Conservation (phyloP, 805 yeast genomes). For the Suhomyces faveliae region DNA sequence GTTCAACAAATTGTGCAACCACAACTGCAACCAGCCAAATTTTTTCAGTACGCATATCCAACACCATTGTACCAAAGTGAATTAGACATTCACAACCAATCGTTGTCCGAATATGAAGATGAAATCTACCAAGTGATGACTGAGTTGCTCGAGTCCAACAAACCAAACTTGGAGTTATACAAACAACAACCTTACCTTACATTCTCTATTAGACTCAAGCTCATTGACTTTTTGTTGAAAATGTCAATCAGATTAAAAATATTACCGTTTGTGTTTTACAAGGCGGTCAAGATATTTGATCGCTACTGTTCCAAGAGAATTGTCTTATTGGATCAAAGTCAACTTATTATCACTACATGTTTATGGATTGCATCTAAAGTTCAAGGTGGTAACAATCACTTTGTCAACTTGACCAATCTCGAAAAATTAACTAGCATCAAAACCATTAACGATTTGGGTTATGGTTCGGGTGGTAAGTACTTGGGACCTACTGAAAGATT, state of each 20-base stretch:
- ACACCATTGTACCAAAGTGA: constrained; percentile 50
- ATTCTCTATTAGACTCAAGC: constrained; percentile 66
- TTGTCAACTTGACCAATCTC: constrained; percentile 44
- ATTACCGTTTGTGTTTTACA: constrained; percentile 64
- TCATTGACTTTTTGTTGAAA: constrained; percentile 80
- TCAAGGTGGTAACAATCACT: constrained; percentile 72
- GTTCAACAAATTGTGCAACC: background rate
- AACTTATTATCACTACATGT: constrained; percentile 86
- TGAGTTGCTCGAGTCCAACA: constrained; percentile 31
- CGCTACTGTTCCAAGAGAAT: constrained; percentile 87
- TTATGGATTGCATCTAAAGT: constrained; percentile 90
- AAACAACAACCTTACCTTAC: constrained; percentile 86
- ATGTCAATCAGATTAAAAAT: constrained; percentile 61
- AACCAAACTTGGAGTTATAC: constrained; percentile 57
- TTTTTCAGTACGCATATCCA: constrained; percentile 51
- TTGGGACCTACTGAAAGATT: constrained; percentile 72
- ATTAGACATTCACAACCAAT: constrained; percentile 43
- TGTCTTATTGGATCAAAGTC: constrained; percentile 82
- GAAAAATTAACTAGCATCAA: constrained; percentile 22
- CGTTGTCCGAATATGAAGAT: constrained; percentile 49
- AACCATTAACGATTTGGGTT: constrained; percentile 39
- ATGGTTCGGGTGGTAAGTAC: constrained; percentile 56
- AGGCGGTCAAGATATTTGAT: constrained; percentile 76
- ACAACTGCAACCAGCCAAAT: constrained; percentile 8
- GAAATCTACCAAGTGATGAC: constrained; percentile 46